Conservation (phyloP, 495 filamentous ascomycete genomes). For the Talaromyces adpressus region DNA sequence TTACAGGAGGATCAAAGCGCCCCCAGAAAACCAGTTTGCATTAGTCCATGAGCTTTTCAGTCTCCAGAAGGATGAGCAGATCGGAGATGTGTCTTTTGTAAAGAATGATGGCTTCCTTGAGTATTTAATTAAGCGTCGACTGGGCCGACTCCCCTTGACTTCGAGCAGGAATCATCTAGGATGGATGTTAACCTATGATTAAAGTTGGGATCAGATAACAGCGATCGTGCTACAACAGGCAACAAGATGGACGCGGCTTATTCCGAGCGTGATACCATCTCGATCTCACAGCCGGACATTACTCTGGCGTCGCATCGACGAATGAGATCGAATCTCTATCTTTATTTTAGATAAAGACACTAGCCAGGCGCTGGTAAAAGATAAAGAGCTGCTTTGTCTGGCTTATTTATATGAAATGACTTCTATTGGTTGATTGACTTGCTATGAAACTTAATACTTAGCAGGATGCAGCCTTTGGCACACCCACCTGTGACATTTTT, state of each 20-base stretch:
- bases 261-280: not conserved
- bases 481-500: not conserved
- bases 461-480: not conserved
- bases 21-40: not conserved
- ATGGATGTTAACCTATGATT: not conserved
- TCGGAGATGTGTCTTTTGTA: not conserved
- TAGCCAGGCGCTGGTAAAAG: not conserved
- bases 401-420: not conserved
- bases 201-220: not conserved
- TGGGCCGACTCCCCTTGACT: not conserved
- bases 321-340: not conserved
- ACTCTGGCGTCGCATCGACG: not conserved
- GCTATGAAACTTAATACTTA: not conserved
- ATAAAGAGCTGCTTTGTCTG: not conserved
- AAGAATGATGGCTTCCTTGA: not conserved
- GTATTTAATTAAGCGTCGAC: not conserved
- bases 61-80: not conserved
- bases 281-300: not conserved
- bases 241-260: not conserved
- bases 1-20: not conserved
- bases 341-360: not conserved
- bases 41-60: not conserved
- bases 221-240: not conserved
- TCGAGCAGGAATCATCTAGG: not conserved
- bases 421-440: not conserved